Base-by-base conservation (phyloP, 202 grass and related monocot species). In the Setaria italica region DNA sequence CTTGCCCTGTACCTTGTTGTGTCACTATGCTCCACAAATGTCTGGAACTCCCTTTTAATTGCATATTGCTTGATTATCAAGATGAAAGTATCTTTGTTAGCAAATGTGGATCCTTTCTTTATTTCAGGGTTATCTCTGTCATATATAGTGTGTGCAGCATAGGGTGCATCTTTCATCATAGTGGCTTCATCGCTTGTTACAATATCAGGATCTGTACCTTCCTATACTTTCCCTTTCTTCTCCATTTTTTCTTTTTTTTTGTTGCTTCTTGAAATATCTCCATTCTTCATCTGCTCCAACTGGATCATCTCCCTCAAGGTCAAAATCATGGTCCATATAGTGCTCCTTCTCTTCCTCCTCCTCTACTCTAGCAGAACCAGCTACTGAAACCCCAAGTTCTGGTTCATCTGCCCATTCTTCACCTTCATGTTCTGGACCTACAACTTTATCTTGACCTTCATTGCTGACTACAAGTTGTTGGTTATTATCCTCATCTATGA, bases 131-230 rank as follows among this genome's bases (percentile, higher is more conserved):
- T 68, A 11, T 68, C 34, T 43, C 9, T 17, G 8, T 43, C 66
- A 42, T 67, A 67, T 67, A 7, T 43, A 8, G 66, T n/a, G 2
- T 69, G 37, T 43, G 66, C 17, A 69, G 11, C 39, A 45, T 11
- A 69, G 1, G 7, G 4, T 0, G 9, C 17, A 43, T 1, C 67
- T 20, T 6, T 15, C 0, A 16, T 9, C 37, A 68, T 43, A 20
- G 66, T 68, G 37, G 37, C 7, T 43, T 68, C 66, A 68, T 68
- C 37, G n/a, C 66, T 68, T 68, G 66, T 37, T 20, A 68, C 66
- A 68, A 6, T 17, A 42, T 68, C 66, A n/a, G 37, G 37, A n/a
- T 68, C 16, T n/a, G 32, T 35, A 7, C 0, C 62, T 66, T 66
- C 14, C 10, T n/a, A 11, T 45, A 20, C 8, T 8, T 67, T 39